Percentiles rank a stretch among this genome's conserved stretches.
Conservation (phyloP, 768 basidiomycete genomes). For the Leccinum uliginosum region DNA sequence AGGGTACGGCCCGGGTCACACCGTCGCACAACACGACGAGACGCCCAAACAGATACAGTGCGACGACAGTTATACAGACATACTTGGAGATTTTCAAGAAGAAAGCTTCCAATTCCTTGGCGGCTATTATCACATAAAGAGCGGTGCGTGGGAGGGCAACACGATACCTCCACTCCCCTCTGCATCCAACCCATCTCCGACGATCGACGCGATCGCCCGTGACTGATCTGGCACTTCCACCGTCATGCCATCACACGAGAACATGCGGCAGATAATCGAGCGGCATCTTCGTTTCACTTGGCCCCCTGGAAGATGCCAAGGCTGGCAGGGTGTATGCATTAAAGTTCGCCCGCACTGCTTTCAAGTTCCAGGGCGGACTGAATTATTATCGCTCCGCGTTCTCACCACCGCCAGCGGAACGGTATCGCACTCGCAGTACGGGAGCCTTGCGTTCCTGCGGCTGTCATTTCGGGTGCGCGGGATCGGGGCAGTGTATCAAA, state of each 20-base stretch:
- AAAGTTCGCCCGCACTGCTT: conserved; percentile 50
- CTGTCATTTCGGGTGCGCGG: too few relatives aligned
- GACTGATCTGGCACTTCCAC: too few relatives aligned
- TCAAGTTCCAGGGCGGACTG: conserved; percentile 65
- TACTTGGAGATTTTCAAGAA: conserved; percentile 26
- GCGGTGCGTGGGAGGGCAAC: conserved; percentile 48
- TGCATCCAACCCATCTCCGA: conserved; percentile 19
- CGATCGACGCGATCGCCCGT: conserved; percentile 22
- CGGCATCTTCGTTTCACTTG: conserved; percentile 33
- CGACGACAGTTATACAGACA: conserved; percentile 47
- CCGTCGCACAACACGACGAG: conserved; percentile 24
- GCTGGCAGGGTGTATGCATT: conserved; percentile 38
- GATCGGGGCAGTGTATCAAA: too few relatives aligned
- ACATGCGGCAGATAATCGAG: conserved; percentile 48
- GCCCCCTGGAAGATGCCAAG: conserved; percentile 46
- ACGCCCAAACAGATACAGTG: conserved; percentile 28
- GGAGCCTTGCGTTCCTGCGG: too few relatives aligned
- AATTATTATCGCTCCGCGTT: conserved; percentile 47
- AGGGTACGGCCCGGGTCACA: conserved; percentile 50
- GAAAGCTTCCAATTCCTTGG: conserved; percentile 22
- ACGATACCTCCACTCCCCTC: conserved; percentile 35
- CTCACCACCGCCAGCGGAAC: too few relatives aligned
- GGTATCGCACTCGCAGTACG: too few relatives aligned
- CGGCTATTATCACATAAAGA: conserved; percentile 46
- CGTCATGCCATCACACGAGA: too few relatives aligned